Percentiles rank a stretch among this genome's conserved stretches.
Evolutionary conservation across 345 rosid genomes (phyloP).

Genomic region (Lenwebbia sp.): DNA sequence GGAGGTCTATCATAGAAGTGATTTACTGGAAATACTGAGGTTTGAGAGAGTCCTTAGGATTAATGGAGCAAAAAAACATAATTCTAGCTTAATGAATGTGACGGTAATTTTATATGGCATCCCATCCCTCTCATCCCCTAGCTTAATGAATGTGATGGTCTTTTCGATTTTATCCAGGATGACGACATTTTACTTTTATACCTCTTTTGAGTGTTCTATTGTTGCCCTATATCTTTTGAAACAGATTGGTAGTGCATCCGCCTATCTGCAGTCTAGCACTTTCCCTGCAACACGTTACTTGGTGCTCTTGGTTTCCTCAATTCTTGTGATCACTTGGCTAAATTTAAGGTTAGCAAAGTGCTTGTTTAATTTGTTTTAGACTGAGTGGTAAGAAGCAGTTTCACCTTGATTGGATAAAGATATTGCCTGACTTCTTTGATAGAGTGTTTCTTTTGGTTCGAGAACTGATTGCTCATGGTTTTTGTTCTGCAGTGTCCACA

Average conservation of each 20-base stretch:
- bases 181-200: background rate
- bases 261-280: conserved; percentile 63
- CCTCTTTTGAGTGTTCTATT: background rate
- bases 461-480: background rate
- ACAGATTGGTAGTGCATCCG: conserved; percentile 81
- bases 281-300: conserved; percentile 42
- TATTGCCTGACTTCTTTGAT: background rate
- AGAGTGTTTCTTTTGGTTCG: background rate
- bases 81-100: background rate
- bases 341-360: conserved; percentile 54
- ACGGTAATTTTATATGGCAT: background rate
- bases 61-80: background rate
- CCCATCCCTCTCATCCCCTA: background rate
- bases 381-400: background rate
- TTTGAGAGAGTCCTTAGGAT: background rate
- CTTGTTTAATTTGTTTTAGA: background rate
- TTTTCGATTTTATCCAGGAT: background rate
- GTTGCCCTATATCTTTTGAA: background rate
- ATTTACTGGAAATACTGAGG: background rate
- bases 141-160: too few relatives aligned
- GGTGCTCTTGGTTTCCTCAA: conserved; percentile 57
- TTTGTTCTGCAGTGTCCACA: background rate
- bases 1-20: background rate
- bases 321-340: conserved; percentile 75
- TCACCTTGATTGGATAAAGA: background rate